Base-by-base conservation (phyloP, 2,329 filamentous ascomycete species). In the Apiospora pterosperma region DNA sequence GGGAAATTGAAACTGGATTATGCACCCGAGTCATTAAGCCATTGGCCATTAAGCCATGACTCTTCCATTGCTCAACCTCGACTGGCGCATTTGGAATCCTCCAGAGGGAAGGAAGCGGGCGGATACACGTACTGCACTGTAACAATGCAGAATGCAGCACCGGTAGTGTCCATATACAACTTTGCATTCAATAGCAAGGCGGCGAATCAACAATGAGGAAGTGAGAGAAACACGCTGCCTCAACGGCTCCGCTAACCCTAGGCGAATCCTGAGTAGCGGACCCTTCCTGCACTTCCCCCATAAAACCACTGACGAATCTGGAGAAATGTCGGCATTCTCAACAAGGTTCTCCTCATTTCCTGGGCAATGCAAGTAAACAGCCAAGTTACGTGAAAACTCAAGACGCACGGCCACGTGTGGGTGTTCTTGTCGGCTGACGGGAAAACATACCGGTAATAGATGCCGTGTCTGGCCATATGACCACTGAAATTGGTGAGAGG, bases 1-100 rank as follows among this genome's bases (percentile, higher is more conserved):
- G 48, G 48, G 34, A 55, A 55, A 55, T 55, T 55, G 48, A 55
- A 55, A 55, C 48, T 55, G 48, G 48, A 31, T 31, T 55, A 55
- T 55, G 48, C 48, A 34, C 48, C 41, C 28, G 48, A 55, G 48
- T 55, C 48, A 34, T 31, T 34, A 31, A 19, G 48, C 28, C 28
- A 34, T 34, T 55, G 48, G 28, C 48, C 28, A 34, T 34, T 55
- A 28, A 19, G 25, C 28, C 28, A 55, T 55, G 48, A 55, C 48
- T 55, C 48, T 34, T 28, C 48, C 48, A 28, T 55, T 48, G 16
- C 23, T 52, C 44, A n/a, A n/a, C 44, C 48, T 34, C 48, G n/a
- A 55, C 44, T 48, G 48, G 48, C 14, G 48, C 16, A 55, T 48
- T 48, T 48, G 42, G 28, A n/a, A 55, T 55, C 34, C 48, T 55